phyloP scores from a whole-genome alignment of 1,139 yeast genomes.

The Zhuliangozyma parablackwelliae region DNA sequence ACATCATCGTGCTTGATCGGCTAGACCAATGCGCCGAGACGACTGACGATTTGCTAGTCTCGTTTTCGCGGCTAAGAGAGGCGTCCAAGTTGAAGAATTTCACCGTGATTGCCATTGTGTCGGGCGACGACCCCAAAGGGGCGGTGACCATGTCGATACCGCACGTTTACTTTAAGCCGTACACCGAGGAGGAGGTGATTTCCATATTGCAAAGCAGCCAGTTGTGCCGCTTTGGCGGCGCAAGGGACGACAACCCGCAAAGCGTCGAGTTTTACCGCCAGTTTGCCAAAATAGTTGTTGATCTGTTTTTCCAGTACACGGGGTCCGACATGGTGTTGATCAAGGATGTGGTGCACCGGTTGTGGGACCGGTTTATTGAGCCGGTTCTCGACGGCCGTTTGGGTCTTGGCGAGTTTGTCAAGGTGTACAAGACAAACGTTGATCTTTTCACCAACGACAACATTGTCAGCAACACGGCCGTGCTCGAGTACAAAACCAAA shows the following conservation, averaged over 20 bases:
- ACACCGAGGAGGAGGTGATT: conserved; percentile 37
- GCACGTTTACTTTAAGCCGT: conserved; percentile 44
- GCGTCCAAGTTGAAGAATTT: conserved; percentile 27
- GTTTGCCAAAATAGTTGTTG: conserved; percentile 48
- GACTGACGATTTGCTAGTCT: conserved; percentile 39
- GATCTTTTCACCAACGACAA: conserved; percentile 38
- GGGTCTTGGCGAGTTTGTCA: conserved; percentile 37
- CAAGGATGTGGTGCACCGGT: conserved; percentile 33
- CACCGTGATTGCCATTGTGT: conserved; percentile 27
- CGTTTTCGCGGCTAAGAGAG: conserved; percentile 48
- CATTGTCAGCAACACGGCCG: conserved; percentile 31
- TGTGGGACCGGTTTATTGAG: conserved; percentile 51
- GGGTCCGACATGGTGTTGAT: conserved; percentile 49
- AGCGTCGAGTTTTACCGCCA: conserved; percentile 41
- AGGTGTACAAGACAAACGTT: conserved; percentile 42
- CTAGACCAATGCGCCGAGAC: conserved; percentile 54
- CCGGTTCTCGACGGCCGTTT: conserved; percentile 33
- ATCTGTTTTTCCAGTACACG: conserved; percentile 47
- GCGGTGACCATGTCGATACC: conserved; percentile 48
- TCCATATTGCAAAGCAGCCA: conserved; percentile 28
- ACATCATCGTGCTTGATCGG: conserved; percentile 55
- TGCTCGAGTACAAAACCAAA: conserved; percentile 22
- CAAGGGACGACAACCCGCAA: conserved; percentile 18
- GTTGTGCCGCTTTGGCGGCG: conserved; percentile 22
- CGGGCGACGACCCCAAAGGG: conserved; percentile 44